Percentiles rank a stretch among this genome's conserved stretches.
phyloP scores from a whole-genome alignment of 768 basidiomycete genomes.

The Tulasnella sp. region DNA sequence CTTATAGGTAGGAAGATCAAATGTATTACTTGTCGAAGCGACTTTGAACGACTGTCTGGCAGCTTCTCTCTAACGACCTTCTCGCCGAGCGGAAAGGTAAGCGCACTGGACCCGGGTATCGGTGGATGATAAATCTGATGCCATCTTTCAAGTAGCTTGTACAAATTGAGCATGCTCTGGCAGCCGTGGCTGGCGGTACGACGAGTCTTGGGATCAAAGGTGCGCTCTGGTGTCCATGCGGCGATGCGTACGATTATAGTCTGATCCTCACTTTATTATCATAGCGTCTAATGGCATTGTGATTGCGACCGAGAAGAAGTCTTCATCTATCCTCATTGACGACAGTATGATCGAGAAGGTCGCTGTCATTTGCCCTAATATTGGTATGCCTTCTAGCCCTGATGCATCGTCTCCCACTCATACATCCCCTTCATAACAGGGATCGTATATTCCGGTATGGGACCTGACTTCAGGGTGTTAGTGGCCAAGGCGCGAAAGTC shows the following conservation, averaged over 20 bases:
- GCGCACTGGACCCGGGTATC: conserved; percentile 2
- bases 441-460: conserved; percentile 99
- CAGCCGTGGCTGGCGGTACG: conserved; percentile 88
- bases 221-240: conserved; percentile 27
- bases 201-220: conserved; percentile 99
- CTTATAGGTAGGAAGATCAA: conserved; percentile 46
- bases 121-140: too few relatives aligned
- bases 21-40: conserved; percentile 1
- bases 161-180: conserved; percentile 98
- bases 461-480: conserved; percentile 93
- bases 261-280: not conserved
- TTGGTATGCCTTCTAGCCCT: conserved; percentile 27
- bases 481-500: conserved; percentile 92
- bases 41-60: not conserved
- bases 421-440: conserved; percentile 30
- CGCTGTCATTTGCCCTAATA: conserved; percentile 94
- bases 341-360: conserved; percentile 98
- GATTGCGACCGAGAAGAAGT: conserved; percentile 98
- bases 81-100: conserved; percentile 82
- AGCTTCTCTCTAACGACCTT: conserved; percentile 99
- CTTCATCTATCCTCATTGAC: conserved; percentile 94
- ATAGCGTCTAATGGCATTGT: conserved; percentile 98
- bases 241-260: not conserved
- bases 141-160: conserved; percentile 44
- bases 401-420: not conserved